Percentiles rank a stretch among this genome's conserved stretches.
These are phyloP conservation scores for Ceratocystis eucalypticola DNA, from an alignment of 2,329 filamentous ascomycete species.

Conservation along the genomic window DNA sequence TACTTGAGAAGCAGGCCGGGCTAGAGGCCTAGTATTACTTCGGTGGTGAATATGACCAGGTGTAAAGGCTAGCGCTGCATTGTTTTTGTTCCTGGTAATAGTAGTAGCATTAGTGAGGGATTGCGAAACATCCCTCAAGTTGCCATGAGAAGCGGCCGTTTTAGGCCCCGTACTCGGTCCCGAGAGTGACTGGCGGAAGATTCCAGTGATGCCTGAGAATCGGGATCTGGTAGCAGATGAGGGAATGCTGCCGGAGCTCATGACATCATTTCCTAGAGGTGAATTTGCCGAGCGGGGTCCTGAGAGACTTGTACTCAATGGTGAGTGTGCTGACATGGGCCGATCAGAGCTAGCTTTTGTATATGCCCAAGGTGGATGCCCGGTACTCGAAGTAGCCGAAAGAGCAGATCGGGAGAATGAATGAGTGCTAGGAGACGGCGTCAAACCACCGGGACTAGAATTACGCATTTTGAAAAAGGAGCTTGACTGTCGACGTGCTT, in stretches of 20 bases:
- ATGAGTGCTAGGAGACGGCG: neutral
- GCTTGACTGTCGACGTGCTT: constrained; percentile 6
- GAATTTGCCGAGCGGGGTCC: constrained; percentile 13
- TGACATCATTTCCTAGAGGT: constrained; percentile 11
- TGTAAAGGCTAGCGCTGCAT: neutral
- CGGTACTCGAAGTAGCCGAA: neutral
- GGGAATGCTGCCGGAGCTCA: constrained; percentile 14
- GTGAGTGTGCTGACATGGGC: neutral
- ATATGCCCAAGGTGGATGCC: neutral
- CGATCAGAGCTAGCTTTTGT: neutral
- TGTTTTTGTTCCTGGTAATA: neutral
- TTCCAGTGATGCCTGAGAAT: constrained; percentile 7
- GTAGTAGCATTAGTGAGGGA: neutral
- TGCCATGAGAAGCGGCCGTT: constrained; percentile 4
- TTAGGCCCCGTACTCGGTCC: neutral
- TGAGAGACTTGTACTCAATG: neutral
- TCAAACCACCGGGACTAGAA: neutral
- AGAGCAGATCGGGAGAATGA: neutral
- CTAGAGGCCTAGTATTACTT: constrained; percentile 6
- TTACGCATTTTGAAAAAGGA: constrained; percentile 11
- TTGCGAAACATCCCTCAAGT: constrained; percentile 1
- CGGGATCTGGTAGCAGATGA: constrained; percentile 7
- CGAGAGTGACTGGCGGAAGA: constrained; percentile 12
- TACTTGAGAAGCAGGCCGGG: constrained; percentile 9
- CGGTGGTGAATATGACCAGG: neutral